phyloP scores from a whole-genome alignment of 2,329 filamentous ascomycete genomes.

The Aspergillus versicolor region DNA sequence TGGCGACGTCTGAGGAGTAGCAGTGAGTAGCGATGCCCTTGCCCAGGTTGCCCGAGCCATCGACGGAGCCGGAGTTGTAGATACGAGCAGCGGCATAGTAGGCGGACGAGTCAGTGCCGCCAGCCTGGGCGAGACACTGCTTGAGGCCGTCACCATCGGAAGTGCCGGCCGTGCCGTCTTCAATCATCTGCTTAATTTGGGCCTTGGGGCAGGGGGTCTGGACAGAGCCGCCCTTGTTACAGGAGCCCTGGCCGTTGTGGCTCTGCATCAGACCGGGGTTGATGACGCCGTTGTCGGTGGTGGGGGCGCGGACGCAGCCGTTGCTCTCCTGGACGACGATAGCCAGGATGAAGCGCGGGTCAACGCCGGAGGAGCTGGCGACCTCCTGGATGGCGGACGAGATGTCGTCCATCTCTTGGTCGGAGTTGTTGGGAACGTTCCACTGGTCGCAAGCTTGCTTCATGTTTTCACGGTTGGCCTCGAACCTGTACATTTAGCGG shows the following conservation, averaged over 20 bases:
- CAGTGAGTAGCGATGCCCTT: constrained; percentile 27
- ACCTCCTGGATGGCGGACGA: constrained; percentile 35
- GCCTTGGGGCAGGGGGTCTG: constrained; percentile 26
- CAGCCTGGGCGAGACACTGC: constrained; percentile 30
- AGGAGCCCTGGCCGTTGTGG: constrained; percentile 31
- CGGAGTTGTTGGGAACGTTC: constrained; percentile 26
- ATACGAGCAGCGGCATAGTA: constrained; percentile 38
- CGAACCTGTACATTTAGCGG: constrained; percentile 11
- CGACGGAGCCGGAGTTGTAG: constrained; percentile 44
- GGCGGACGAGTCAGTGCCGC: constrained; percentile 21
- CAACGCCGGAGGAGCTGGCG: constrained; percentile 30
- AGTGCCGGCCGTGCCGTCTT: constrained; percentile 40
- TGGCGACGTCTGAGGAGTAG: constrained; percentile 29
- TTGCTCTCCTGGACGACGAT: constrained; percentile 48
- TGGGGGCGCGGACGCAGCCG: constrained; percentile 45
- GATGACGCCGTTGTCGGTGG: constrained; percentile 41
- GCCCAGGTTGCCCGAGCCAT: constrained; percentile 31
- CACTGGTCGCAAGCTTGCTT: constrained; percentile 17
- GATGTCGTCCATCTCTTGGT: constrained; percentile 31
- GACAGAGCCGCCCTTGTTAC: constrained; percentile 28
- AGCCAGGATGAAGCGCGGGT: constrained; percentile 46
- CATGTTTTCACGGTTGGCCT: constrained; percentile 15
- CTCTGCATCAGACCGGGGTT: constrained; percentile 45
- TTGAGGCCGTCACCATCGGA: constrained; percentile 34
- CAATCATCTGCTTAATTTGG: constrained; percentile 40